Percentiles rank a stretch among this genome's conserved stretches.
Conservation (phyloP, 2,329 filamentous ascomycete genomes). For the Cladosporium velox region DNA sequence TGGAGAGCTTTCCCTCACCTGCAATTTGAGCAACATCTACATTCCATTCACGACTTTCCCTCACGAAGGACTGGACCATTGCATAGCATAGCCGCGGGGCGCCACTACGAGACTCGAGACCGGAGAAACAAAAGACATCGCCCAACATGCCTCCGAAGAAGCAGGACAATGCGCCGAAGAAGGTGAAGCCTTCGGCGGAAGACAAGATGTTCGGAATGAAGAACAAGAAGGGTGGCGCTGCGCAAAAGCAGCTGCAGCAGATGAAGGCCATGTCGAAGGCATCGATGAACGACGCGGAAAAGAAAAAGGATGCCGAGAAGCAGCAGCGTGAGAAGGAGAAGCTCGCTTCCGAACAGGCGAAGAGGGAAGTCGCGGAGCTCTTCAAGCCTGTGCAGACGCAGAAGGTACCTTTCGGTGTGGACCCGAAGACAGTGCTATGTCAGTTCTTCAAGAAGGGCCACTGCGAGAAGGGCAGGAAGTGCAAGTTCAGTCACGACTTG, state of each 20-base stretch:
- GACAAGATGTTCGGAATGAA: slow-evolving; percentile 99
- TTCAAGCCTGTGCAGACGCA: slow-evolving; percentile 95
- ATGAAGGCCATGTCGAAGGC: slow-evolving; percentile 72
- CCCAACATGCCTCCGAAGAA: slow-evolving; percentile 72
- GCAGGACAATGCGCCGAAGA: slow-evolving; percentile 50
- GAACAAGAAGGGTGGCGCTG: slow-evolving; percentile 94
- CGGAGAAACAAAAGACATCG: slow-evolving; percentile 7
- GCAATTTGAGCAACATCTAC: slow-evolving; percentile 25
- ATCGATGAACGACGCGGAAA: slow-evolving; percentile 82
- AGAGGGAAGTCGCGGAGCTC: slow-evolving; percentile 75
- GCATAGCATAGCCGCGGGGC: slow-evolving; percentile 11
- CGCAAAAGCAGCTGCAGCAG: slow-evolving; percentile 87
- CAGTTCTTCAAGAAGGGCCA: slow-evolving; percentile 96
- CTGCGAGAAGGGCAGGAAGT: slow-evolving; percentile 95
- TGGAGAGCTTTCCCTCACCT: slow-evolving; percentile 41
- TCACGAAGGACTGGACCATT: background rate
- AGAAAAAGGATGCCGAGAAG: slow-evolving; percentile 71
- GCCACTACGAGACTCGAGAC: slow-evolving; percentile 4
- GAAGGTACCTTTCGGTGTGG: slow-evolving; percentile 95
- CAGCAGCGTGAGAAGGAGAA: slow-evolving; percentile 78
- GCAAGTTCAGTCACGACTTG: slow-evolving; percentile 95
- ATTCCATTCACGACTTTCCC: background rate
- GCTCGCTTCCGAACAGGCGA: slow-evolving; percentile 81
- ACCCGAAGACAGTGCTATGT: slow-evolving; percentile 95
- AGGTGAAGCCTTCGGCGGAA: slow-evolving; percentile 66